Evolutionary conservation across 164 flowering plant genomes (phyloP).

Genomic region (Amborella trichopoda): DNA sequence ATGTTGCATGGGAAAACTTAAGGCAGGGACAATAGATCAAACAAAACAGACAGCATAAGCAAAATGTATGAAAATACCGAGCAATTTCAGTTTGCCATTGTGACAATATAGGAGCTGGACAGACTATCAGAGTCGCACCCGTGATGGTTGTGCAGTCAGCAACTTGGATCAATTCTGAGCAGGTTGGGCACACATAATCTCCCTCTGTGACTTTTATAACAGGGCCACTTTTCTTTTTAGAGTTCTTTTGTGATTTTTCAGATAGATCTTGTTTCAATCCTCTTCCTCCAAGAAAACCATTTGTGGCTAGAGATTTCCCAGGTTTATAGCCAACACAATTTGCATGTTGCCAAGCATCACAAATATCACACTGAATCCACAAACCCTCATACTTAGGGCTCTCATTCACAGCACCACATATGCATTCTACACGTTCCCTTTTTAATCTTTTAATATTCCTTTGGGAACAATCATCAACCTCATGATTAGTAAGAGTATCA

Average conservation of each 20-base stretch:
- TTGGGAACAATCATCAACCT: slow-evolving; percentile 3
- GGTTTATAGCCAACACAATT: slow-evolving; percentile 83
- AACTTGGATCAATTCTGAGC: slow-evolving; percentile 61
- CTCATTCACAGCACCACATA: slow-evolving; percentile 83
- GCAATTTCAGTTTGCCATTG: slow-evolving; percentile 89
- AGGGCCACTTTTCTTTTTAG: slow-evolving; percentile 18
- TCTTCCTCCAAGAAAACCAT: slow-evolving; percentile 6
- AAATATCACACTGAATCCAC: slow-evolving; percentile 97
- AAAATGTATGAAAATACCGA: slow-evolving; percentile 37
- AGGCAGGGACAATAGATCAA: too few species aligned
- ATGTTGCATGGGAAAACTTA: too few species aligned
- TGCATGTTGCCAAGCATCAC: slow-evolving; percentile 99
- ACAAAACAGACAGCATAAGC: too few species aligned
- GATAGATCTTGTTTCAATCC: slow-evolving; percentile 10
- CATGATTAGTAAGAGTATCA: slow-evolving; percentile 5
- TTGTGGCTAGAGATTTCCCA: slow-evolving; percentile 20
- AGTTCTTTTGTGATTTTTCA: slow-evolving; percentile 4
- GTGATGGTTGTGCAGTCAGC: slow-evolving; percentile 49
- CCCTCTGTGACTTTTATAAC: slow-evolving; percentile 39
- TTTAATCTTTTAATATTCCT: slow-evolving; percentile 45
- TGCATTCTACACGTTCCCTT: slow-evolving; percentile 83
- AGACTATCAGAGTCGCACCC: slow-evolving; percentile 89
- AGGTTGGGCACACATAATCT: slow-evolving; percentile 46
- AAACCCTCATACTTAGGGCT: slow-evolving; percentile 62
- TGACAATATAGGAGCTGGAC: slow-evolving; percentile 82